These are phyloP conservation scores for Chrysanthemum lavandulifolium DNA, from an alignment of 129 eudicot genomes.

Conservation along the genomic window DNA sequence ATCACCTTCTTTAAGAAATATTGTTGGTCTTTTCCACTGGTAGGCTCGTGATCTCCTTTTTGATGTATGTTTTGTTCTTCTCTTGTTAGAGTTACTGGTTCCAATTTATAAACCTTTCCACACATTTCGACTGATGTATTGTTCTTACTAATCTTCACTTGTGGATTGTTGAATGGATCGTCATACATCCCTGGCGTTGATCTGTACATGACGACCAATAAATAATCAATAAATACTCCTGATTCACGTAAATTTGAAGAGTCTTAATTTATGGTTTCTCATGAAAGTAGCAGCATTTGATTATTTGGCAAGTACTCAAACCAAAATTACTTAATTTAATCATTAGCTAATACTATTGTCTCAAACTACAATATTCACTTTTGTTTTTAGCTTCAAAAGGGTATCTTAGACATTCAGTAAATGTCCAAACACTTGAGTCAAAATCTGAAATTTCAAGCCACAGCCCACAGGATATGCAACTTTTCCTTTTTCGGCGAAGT, in stretches of 20 bases:
- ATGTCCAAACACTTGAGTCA: not conserved
- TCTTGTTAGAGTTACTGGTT: constrained; percentile 85
- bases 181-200: constrained; percentile 80
- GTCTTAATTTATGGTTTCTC: not conserved
- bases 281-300: not conserved
- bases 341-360: not conserved
- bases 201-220: constrained; percentile 34
- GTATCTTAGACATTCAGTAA: not conserved
- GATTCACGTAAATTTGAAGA: not conserved
- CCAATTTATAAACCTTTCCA: constrained; percentile 88
- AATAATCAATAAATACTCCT: not conserved
- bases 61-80: constrained; percentile 82
- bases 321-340: not conserved
- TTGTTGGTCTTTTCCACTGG: constrained; percentile 96
- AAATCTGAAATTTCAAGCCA: not conserved
- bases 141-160: constrained; percentile 74
- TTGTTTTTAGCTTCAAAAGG: not conserved
- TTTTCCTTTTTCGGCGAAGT: not conserved
- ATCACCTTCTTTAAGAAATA: constrained; percentile 88
- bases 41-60: constrained; percentile 95
- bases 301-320: not conserved
- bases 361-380: not conserved
- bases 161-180: constrained; percentile 92
- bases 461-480: not conserved
- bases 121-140: constrained; percentile 94